A percentile compares a stretch with the other conserved stretches of the same genome.
Conservation (phyloP, 129 eudicot genomes). For the Lonicera japonica region DNA sequence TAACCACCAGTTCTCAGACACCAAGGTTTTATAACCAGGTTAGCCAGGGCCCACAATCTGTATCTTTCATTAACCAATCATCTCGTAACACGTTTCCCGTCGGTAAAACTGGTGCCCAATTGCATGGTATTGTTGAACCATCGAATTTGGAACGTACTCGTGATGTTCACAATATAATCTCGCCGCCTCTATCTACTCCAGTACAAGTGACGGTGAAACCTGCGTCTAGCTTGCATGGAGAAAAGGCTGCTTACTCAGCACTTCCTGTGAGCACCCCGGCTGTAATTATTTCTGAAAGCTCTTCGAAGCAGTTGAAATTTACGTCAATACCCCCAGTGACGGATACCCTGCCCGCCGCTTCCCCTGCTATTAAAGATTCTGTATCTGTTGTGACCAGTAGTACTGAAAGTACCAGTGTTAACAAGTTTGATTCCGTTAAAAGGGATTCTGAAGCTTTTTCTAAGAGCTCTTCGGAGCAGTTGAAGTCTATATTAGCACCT, state of each 20-base stretch:
- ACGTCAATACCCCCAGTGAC: neutral
- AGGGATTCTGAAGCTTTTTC: slow-evolving; percentile 30
- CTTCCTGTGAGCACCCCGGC: slow-evolving; percentile 16
- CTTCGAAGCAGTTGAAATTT: slow-evolving; percentile 21
- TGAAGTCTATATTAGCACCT: slow-evolving; percentile 12
- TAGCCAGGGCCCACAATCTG: slow-evolving; percentile 18
- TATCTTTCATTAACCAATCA: slow-evolving; percentile 3
- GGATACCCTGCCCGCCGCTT: slow-evolving; percentile 7
- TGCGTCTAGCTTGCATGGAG: slow-evolving; percentile 32
- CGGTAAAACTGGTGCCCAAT: neutral
- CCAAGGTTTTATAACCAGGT: slow-evolving; percentile 60
- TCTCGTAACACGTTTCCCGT: neutral
- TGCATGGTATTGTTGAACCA: neutral
- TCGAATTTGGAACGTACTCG: slow-evolving; percentile 13
- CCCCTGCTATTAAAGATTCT: slow-evolving; percentile 19
- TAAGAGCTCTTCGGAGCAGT: slow-evolving; percentile 21
- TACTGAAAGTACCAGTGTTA: neutral
- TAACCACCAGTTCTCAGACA: slow-evolving; percentile 48
- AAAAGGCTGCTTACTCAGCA: slow-evolving; percentile 30
- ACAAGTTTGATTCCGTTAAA: neutral
- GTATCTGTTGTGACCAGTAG: slow-evolving; percentile 25
- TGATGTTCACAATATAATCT: slow-evolving; percentile 12
- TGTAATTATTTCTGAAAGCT: slow-evolving; percentile 13
- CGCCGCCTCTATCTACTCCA: slow-evolving; percentile 17
- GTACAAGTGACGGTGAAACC: slow-evolving; percentile 60